These are phyloP conservation scores for Furcasterigmium sp. DNA, from an alignment of 2,329 filamentous ascomycete species.

Conservation along the genomic window DNA sequence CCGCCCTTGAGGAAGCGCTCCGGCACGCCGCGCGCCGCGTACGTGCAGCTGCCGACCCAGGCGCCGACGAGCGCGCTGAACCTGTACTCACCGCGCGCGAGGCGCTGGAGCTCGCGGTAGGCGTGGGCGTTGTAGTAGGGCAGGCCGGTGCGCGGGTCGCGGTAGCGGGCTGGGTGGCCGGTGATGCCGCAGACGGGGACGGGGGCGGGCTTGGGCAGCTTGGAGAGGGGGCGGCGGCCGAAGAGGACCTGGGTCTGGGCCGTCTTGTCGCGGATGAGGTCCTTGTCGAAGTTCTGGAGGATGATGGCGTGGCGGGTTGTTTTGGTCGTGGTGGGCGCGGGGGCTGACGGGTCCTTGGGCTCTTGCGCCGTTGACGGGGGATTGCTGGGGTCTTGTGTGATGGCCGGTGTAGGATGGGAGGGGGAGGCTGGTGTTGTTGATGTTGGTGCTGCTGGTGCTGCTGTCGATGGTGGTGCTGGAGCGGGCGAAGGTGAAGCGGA, in stretches of 20 bases:
- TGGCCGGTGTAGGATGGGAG: background rate
- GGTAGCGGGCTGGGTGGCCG: conserved; percentile 72
- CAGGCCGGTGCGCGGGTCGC: conserved; percentile 78
- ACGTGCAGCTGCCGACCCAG: conserved; percentile 67
- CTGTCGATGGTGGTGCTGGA: conserved; percentile 8
- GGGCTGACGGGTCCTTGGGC: conserved; percentile 2
- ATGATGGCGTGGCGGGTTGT: conserved; percentile 55
- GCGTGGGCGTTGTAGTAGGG: conserved; percentile 75
- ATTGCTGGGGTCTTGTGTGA: no score
- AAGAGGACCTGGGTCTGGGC: conserved; percentile 56
- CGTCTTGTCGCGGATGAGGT: conserved; percentile 48
- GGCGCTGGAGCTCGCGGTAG: conserved; percentile 74
- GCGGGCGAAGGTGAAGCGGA: conserved; percentile 12
- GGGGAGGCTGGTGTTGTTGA: background rate
- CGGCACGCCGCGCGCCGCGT: conserved; percentile 72
- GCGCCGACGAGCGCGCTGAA: conserved; percentile 80
- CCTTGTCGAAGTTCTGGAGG: conserved; percentile 54
- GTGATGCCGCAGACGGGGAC: conserved; percentile 73
- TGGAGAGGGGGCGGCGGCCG: conserved; percentile 49
- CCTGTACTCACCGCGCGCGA: conserved; percentile 67
- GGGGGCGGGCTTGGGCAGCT: conserved; percentile 47
- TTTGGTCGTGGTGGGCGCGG: conserved; percentile 11
- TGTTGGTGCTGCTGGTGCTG: conserved; percentile 6
- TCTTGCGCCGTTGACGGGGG: conserved; percentile 5
- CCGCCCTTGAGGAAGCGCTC: conserved; percentile 56